Percentiles rank a stretch among this genome's conserved stretches.
Evolutionary conservation across 768 basidiomycete species (phyloP).

Genomic region (Suillus americanus): DNA sequence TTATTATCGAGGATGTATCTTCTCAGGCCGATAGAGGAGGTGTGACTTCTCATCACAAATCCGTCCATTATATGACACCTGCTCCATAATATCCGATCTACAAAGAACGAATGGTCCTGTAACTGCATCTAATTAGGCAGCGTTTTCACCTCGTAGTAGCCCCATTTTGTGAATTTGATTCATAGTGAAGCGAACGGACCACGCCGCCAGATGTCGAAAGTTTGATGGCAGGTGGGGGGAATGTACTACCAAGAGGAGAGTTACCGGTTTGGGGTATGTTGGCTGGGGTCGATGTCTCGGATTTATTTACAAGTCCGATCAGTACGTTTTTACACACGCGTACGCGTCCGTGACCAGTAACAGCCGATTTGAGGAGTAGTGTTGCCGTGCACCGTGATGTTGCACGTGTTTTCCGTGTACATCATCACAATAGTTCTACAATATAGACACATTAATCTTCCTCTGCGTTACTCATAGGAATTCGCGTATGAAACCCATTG

Average conservation of each 20-base stretch:
- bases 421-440: not conserved
- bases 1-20: constrained; percentile 8
- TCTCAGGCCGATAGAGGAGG: constrained; percentile 8
- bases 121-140: constrained; percentile 7
- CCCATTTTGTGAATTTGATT: not conserved
- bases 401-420: not conserved
- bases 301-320: not conserved
- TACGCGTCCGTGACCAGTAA: not conserved
- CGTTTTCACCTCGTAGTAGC: constrained; percentile 7
- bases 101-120: not conserved
- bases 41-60: constrained; percentile 10
- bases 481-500: not conserved
- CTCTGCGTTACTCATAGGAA: not conserved
- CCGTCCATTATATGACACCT: not conserved
- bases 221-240: not conserved
- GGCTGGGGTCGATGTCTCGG: no score
- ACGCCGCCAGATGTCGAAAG: not conserved
- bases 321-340: not conserved
- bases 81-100: not conserved
- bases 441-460: not conserved
- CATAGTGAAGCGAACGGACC: not conserved
- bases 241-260: not conserved
- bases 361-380: no score
- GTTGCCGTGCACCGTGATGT: no score
- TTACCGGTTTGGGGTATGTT: not conserved